A percentile compares a stretch with the other conserved stretches of the same genome.
Evolutionary conservation across 1,284 basidiomycete genomes (phyloP).

Genomic region (Apiotrichum akiyoshidainum): DNA sequence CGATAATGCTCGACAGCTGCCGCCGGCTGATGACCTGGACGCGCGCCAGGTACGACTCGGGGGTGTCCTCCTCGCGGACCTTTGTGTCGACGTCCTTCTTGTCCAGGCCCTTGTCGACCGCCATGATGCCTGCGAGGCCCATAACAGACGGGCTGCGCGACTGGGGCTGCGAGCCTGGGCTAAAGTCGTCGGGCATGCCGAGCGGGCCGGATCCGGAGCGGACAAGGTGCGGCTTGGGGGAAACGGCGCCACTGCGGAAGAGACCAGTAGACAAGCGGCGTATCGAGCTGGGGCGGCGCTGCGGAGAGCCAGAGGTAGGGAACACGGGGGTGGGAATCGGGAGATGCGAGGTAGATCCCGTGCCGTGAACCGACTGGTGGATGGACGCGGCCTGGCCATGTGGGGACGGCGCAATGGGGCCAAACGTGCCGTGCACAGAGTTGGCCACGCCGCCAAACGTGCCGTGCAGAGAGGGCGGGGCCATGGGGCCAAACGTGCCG

Average conservation of each 20-base stretch:
- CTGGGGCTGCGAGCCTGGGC: neutral
- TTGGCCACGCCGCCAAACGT: neutral
- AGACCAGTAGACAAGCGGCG: slow-evolving; percentile 38
- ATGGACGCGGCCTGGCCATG: slow-evolving; percentile 1
- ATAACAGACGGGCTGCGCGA: neutral
- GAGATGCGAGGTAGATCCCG: slow-evolving; percentile 8
- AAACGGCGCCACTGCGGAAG: slow-evolving; percentile 30
- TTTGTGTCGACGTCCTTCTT: slow-evolving; percentile 7
- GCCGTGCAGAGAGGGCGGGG: no score
- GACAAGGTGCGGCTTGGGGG: slow-evolving; percentile 24
- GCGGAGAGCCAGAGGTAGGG: slow-evolving; percentile 33
- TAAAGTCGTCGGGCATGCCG: slow-evolving; percentile 1
- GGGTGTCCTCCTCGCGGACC: slow-evolving; percentile 58
- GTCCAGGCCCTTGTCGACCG: slow-evolving; percentile 4
- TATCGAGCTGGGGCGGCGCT: slow-evolving; percentile 38
- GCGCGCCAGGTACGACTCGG: slow-evolving; percentile 65
- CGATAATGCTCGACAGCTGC: slow-evolving; percentile 72
- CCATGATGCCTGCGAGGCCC: neutral
- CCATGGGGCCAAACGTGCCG: slow-evolving; percentile 2
- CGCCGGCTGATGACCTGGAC: slow-evolving; percentile 66
- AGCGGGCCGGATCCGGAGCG: neutral
- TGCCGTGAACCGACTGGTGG: slow-evolving; percentile 1
- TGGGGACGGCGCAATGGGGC: neutral
- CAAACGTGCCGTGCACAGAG: neutral
- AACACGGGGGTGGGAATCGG: slow-evolving; percentile 11